A percentile compares a stretch with the other conserved stretches of the same genome.
These are phyloP conservation scores for Blastocystis sp. DNA, from an alignment of 352 stramenopile genomes.

Conservation along the genomic window DNA sequence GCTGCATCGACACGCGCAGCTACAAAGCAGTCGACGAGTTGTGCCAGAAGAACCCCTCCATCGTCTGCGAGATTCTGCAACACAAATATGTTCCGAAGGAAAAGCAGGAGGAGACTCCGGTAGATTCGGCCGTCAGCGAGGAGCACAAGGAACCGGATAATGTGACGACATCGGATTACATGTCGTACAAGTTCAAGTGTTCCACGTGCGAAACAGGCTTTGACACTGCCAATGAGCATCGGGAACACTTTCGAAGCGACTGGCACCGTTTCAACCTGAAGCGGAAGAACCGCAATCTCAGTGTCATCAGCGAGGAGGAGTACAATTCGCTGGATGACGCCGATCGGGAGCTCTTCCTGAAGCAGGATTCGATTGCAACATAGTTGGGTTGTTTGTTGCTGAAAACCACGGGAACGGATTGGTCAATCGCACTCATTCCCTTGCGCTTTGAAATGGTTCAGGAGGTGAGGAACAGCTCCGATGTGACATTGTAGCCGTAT, in stretches of 20 bases:
- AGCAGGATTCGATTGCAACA: constrained; percentile 38
- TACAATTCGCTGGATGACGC: constrained; percentile 27
- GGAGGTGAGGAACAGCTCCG: not conserved
- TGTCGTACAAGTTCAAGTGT: constrained; percentile 33
- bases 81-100: not conserved
- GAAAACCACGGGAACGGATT: not conserved
- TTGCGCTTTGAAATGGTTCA: not conserved
- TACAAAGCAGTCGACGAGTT: constrained; percentile 23
- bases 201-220: constrained; percentile 74
- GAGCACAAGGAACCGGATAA: not conserved
- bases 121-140: not conserved
- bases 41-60: not conserved
- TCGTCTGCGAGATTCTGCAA: constrained; percentile 15
- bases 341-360: constrained; percentile 33
- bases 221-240: constrained; percentile 68
- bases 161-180: not conserved
- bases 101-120: not conserved
- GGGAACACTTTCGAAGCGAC: constrained; percentile 76
- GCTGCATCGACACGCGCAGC: not conserved
- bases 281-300: constrained; percentile 70
- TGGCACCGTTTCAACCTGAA: constrained; percentile 81
- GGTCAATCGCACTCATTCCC: not conserved
- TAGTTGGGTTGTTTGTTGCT: constrained; percentile 32
- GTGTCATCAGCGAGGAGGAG: constrained; percentile 60
- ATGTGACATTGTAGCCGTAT: not conserved